phyloP scores from a whole-genome alignment of 805 yeast genomes.

The Barnettozyma siamensis region DNA sequence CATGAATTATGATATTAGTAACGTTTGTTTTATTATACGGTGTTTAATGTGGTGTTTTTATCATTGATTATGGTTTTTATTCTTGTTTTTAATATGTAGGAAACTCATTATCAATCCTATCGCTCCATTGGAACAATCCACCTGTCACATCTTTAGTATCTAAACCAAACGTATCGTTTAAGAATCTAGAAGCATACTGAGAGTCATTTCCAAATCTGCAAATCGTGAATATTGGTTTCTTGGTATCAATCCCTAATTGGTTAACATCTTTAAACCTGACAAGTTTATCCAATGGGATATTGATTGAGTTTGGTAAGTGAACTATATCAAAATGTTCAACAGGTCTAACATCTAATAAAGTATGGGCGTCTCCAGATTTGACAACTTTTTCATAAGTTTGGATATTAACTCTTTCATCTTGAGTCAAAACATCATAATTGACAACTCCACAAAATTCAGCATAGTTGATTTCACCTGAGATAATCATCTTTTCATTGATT shows the following conservation, averaged over 20 bases:
- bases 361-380: constrained; percentile 15
- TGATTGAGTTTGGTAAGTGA: constrained; percentile 50
- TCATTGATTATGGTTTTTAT: neutral
- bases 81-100: constrained; percentile 51
- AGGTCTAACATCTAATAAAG: constrained; percentile 76
- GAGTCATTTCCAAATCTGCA: constrained; percentile 94
- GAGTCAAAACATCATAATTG: constrained; percentile 39
- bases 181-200: constrained; percentile 57
- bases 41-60: neutral
- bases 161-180: constrained; percentile 47
- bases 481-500: constrained; percentile 44
- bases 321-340: constrained; percentile 68
- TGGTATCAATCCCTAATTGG: constrained; percentile 26
- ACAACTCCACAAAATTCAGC: constrained; percentile 67
- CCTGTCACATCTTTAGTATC: constrained; percentile 65
- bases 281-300: constrained; percentile 54
- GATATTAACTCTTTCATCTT: constrained; percentile 42
- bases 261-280: constrained; percentile 26
- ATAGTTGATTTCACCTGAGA: constrained; percentile 50
- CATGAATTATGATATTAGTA: constrained; percentile 2
- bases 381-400: constrained; percentile 27
- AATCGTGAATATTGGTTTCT: constrained; percentile 48
- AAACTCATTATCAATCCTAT: constrained; percentile 47
- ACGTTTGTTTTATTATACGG: constrained; percentile 1
- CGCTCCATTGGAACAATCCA: constrained; percentile 69